Evolutionary conservation across 164 flowering plant species (phyloP).

Genomic region (Piper betle): DNA sequence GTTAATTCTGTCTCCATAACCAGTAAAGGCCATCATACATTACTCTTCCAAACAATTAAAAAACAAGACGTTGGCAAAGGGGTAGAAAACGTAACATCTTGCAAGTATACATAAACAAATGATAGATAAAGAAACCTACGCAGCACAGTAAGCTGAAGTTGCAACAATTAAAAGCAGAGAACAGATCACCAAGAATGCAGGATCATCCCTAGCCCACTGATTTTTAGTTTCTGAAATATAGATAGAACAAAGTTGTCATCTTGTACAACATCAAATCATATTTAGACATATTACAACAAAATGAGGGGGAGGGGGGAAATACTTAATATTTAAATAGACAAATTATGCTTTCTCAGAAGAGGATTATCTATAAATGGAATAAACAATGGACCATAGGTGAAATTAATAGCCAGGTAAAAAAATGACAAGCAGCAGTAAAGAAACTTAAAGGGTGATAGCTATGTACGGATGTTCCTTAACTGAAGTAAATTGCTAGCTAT

Average conservation of each 20-base stretch:
- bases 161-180: slow-evolving; percentile 81
- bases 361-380: no score
- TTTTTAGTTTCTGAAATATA: slow-evolving; percentile 87
- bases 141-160: slow-evolving; percentile 81
- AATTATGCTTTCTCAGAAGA: no score
- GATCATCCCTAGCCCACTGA: slow-evolving; percentile 99
- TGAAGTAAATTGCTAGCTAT: no score
- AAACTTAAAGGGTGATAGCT: no score
- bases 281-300: no score
- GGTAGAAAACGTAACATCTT: not conserved
- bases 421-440: no score
- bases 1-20: not conserved
- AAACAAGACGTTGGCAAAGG: not conserved
- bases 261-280: not conserved
- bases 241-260: not conserved
- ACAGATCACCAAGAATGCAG: slow-evolving; percentile 94
- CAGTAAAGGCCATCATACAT: not conserved
- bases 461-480: no score
- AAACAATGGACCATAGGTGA: no score
- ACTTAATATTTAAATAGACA: no score
- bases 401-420: no score
- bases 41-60: no score
- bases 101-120: not conserved
- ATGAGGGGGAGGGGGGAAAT: no score
- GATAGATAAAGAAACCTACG: slow-evolving; percentile 42